Conservation (phyloP, 352 stramenopile species). For the Pythium myriotylum region DNA sequence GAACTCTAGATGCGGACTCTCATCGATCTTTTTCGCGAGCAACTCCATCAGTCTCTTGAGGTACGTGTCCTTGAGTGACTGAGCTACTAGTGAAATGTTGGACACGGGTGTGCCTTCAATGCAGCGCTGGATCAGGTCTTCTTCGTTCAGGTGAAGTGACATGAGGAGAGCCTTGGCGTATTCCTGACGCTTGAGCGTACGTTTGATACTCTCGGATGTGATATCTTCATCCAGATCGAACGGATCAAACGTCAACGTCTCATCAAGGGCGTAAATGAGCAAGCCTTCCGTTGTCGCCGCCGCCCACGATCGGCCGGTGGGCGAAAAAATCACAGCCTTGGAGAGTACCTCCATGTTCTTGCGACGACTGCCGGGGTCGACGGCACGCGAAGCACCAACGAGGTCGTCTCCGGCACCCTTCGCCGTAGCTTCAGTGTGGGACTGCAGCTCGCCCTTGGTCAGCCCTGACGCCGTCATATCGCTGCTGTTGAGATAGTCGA, state of each 20-base stretch:
- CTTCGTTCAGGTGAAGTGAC: constrained; percentile 97
- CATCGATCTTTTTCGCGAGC: constrained; percentile 91
- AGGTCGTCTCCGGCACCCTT: constrained; percentile 51
- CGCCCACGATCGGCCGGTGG: constrained; percentile 96
- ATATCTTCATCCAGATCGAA: constrained; percentile 98
- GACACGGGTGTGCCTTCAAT: constrained; percentile 91
- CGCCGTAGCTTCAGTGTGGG: constrained; percentile 40
- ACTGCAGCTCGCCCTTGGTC: constrained; percentile 72
- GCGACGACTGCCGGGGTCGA: constrained; percentile 91
- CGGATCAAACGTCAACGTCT: constrained; percentile 98
- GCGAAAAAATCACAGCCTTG: constrained; percentile 96
- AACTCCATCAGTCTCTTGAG: constrained; percentile 92
- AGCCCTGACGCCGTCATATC: constrained; percentile 80
- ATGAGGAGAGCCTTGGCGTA: constrained; percentile 95
- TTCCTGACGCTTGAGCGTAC: constrained; percentile 87
- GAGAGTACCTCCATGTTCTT: constrained; percentile 88
- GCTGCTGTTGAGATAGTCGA: constrained; percentile 96
- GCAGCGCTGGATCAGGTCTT: constrained; percentile 90
- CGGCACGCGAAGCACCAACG: constrained; percentile 82
- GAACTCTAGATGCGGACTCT: constrained; percentile 96
- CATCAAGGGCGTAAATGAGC: constrained; percentile 96
- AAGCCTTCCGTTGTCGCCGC: constrained; percentile 97
- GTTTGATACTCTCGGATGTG: constrained; percentile 92
- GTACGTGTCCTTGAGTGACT: constrained; percentile 90
- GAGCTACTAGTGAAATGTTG: constrained; percentile 90